Percentiles rank a stretch among this genome's conserved stretches.
Conservation (phyloP, 1,139 yeast species). For the Candida sp. region DNA sequence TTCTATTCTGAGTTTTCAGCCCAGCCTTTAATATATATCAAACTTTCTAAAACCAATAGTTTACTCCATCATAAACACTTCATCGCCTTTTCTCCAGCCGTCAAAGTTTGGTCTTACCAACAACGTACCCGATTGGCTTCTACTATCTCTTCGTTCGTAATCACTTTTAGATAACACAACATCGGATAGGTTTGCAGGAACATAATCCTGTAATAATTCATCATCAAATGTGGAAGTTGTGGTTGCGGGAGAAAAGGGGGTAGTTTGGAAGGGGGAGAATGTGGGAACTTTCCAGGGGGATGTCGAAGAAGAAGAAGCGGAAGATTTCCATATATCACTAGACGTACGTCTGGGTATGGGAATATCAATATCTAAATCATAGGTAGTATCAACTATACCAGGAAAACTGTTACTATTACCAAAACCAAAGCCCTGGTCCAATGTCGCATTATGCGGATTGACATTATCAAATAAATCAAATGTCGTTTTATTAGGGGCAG, state of each 20-base stretch:
- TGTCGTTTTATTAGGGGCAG: too few species aligned
- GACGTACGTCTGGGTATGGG: not conserved
- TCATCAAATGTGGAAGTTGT: constrained; percentile 9
- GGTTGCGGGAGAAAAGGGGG: constrained; percentile 1
- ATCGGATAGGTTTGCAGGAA: constrained; percentile 73
- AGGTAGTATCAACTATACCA: not conserved
- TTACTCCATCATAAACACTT: constrained; percentile 37
- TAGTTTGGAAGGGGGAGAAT: constrained; percentile 1
- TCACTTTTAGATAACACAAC: constrained; percentile 76
- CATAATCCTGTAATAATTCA: constrained; percentile 64
- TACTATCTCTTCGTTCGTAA: constrained; percentile 59
- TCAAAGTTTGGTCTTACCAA: constrained; percentile 31
- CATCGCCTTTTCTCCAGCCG: constrained; percentile 14
- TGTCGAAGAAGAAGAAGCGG: constrained; percentile 6
- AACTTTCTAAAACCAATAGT: not conserved
- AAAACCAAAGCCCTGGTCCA: too few species aligned
- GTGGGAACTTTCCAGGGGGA: constrained; percentile 10
- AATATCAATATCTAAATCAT: constrained; percentile 2
- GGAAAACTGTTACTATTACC: not conserved
- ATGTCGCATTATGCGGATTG: too few species aligned
- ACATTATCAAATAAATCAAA: too few species aligned
- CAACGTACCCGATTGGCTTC: constrained; percentile 48
- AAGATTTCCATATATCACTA: constrained; percentile 1
- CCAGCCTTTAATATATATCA: too few species aligned
- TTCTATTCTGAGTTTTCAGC: too few species aligned